A percentile compares a stretch with the other conserved stretches of the same genome.
These are phyloP conservation scores for Aspergillus sp. DNA, from an alignment of 2,329 filamentous ascomycete species.

Conservation along the genomic window DNA sequence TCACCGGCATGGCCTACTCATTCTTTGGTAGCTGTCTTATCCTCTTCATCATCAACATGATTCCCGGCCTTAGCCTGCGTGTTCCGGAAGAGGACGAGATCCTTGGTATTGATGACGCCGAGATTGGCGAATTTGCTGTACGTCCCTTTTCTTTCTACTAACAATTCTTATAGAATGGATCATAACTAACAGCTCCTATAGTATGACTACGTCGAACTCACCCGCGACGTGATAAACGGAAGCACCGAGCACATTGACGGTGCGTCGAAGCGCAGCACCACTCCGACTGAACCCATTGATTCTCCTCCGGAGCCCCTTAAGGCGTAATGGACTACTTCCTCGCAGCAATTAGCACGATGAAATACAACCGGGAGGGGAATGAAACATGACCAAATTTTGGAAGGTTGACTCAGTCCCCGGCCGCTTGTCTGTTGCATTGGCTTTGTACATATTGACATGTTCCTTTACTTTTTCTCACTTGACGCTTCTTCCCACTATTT, in stretches of 20 bases:
- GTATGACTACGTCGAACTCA: slow-evolving; percentile 89
- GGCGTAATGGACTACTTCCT: slow-evolving; percentile 10
- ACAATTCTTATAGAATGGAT: too few relatives aligned
- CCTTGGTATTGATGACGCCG: slow-evolving; percentile 81
- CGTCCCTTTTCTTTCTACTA: slow-evolving; percentile 27
- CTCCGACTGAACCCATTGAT: slow-evolving; percentile 23
- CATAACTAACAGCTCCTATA: slow-evolving; percentile 22
- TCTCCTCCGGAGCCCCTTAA: slow-evolving; percentile 23
- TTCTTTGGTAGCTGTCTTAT: slow-evolving; percentile 77
- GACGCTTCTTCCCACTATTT: not conserved
- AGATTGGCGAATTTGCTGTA: slow-evolving; percentile 88
- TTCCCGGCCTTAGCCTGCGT: slow-evolving; percentile 74
- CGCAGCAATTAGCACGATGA: too few relatives aligned
- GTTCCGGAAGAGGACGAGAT: slow-evolving; percentile 76
- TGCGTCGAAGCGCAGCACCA: slow-evolving; percentile 31
- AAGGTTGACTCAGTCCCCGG: too few relatives aligned
- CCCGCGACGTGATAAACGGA: slow-evolving; percentile 61
- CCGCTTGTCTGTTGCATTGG: too few relatives aligned
- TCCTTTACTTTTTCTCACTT: not conserved
- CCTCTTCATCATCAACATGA: slow-evolving; percentile 74
- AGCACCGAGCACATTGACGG: slow-evolving; percentile 23
- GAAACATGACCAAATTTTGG: too few relatives aligned
- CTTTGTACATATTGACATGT: not conserved
- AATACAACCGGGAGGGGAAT: too few relatives aligned
- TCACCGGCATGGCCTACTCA: slow-evolving; percentile 73